phyloP scores from a whole-genome alignment of 2,329 filamentous ascomycete genomes.

The Xylaria sp. region DNA sequence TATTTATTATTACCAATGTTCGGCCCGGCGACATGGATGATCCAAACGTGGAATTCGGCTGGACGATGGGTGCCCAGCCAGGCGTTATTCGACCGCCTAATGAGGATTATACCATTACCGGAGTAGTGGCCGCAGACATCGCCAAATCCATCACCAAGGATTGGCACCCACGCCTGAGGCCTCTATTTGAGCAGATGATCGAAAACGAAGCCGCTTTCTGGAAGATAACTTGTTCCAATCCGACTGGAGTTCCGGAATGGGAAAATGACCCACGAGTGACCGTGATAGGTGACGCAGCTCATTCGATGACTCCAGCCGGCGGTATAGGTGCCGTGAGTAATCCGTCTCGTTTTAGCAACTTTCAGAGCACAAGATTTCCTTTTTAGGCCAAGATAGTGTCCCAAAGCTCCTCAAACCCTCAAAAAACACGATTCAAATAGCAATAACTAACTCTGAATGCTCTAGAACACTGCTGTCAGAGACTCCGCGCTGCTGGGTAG shows the following conservation, averaged over 20 bases:
- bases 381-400: too few relatives aligned
- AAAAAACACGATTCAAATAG: too few relatives aligned
- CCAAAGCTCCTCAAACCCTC: too few relatives aligned
- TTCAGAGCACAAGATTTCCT: too few relatives aligned
- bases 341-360: too few relatives aligned
- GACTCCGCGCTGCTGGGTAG: conserved; percentile 65
- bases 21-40: conserved; percentile 68
- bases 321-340: conserved; percentile 59
- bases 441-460: too few relatives aligned
- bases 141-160: conserved; percentile 63
- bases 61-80: conserved; percentile 69
- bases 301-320: conserved; percentile 67
- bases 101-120: conserved; percentile 68
- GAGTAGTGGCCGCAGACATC: conserved; percentile 65
- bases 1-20: conserved; percentile 72
- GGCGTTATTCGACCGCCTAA: conserved; percentile 68
- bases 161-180: conserved; percentile 66
- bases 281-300: conserved; percentile 67
- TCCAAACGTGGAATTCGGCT: conserved; percentile 66
- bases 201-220: conserved; percentile 69
- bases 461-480: conserved; percentile 61
- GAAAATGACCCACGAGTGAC: conserved; percentile 66
- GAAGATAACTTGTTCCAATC: conserved; percentile 73
- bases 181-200: conserved; percentile 68
- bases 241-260: conserved; percentile 69